Conservation (phyloP, 148 eudicot species). For the Camellia sinensis region DNA sequence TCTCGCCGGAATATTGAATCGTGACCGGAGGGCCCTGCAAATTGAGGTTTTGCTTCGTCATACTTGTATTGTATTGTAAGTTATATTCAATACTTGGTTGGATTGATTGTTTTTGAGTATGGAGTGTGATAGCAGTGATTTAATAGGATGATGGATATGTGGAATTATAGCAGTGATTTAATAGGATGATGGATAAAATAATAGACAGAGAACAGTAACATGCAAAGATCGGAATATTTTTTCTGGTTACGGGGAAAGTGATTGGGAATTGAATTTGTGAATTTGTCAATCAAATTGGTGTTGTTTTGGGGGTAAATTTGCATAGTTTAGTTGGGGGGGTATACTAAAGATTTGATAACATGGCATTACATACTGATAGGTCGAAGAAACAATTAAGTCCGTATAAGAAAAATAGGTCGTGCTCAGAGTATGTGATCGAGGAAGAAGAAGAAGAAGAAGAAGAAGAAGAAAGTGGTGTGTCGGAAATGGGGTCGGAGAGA, state of each 20-base stretch:
- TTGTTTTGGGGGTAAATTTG: neutral
- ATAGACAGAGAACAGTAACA: slow-evolving; percentile 8
- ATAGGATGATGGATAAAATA: slow-evolving; percentile 15
- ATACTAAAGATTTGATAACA: slow-evolving; percentile 7
- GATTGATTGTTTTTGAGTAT: neutral
- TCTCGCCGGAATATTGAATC: neutral
- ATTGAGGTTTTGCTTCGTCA: neutral
- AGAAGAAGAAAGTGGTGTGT: slow-evolving; percentile 9
- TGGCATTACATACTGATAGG: slow-evolving; percentile 20
- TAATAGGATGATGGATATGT: neutral
- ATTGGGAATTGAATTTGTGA: neutral
- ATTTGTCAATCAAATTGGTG: neutral
- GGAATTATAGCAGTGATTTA: slow-evolving; percentile 5
- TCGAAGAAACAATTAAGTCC: slow-evolving; percentile 14
- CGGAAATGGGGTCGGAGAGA: slow-evolving; percentile 13
- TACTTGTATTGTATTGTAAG: neutral
- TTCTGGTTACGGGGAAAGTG: slow-evolving; percentile 13
- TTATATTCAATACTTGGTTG: neutral
- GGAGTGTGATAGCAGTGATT: slow-evolving; percentile 2
- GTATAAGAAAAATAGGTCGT: slow-evolving; percentile 3
- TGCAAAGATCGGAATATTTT: slow-evolving; percentile 18
- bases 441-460: slow-evolving; percentile 9
- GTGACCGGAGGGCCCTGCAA: too few relatives aligned
- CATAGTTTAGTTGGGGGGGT: neutral
- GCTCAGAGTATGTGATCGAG: slow-evolving; percentile 11